A percentile compares a stretch with the other conserved stretches of the same genome.
Conservation (phyloP, 1,284 basidiomycete species). For the Vanrija humicola region DNA sequence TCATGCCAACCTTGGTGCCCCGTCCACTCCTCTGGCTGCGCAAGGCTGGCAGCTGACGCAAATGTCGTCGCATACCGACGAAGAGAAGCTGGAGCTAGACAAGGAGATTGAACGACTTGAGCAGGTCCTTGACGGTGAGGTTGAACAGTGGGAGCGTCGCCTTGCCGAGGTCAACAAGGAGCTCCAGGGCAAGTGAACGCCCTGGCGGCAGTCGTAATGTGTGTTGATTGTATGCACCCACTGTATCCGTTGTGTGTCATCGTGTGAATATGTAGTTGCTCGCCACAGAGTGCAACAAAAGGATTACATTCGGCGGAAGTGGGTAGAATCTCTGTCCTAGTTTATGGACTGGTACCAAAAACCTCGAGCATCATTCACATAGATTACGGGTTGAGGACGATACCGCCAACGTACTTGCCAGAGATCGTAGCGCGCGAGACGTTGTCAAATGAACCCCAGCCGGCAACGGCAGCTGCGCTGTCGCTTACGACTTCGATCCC, state of each 20-base stretch:
- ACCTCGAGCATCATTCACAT: background rate
- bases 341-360: background rate
- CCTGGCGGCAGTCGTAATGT: no score
- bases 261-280: background rate
- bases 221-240: background rate
- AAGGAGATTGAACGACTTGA: slow-evolving; percentile 46
- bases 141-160: slow-evolving; percentile 61
- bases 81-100: slow-evolving; percentile 50
- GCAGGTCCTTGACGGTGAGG: slow-evolving; percentile 54
- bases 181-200: slow-evolving; percentile 26
- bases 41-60: slow-evolving; percentile 45
- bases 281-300: no score
- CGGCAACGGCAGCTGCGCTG: background rate
- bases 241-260: background rate
- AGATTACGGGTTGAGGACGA: slow-evolving; percentile 6
- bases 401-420: slow-evolving; percentile 13
- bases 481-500: slow-evolving; percentile 42
- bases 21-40: slow-evolving; percentile 26
- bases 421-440: slow-evolving; percentile 4
- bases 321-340: no score
- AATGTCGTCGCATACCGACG: slow-evolving; percentile 26
- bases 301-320: no score
- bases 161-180: slow-evolving; percentile 60
- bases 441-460: slow-evolving; percentile 4
- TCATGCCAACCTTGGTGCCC: slow-evolving; percentile 31